Percentiles rank a stretch among this genome's conserved stretches.
phyloP scores from a whole-genome alignment of 1,284 basidiomycete genomes.

The Malassezia slooffiae region DNA sequence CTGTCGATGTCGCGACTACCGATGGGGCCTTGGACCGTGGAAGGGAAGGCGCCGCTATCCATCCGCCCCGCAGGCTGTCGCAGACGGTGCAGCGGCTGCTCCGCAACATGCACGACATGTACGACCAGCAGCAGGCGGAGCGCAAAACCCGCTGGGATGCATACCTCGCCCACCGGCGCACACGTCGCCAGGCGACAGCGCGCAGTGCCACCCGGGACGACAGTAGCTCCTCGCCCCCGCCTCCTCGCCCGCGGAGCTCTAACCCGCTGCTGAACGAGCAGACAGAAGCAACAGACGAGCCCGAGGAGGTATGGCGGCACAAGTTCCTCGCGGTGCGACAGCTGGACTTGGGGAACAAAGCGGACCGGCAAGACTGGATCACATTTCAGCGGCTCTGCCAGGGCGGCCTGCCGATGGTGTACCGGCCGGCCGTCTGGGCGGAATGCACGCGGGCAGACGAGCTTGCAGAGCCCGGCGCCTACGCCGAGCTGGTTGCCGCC shows the following conservation, averaged over 20 bases:
- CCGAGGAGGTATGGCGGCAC: slow-evolving; percentile 32
- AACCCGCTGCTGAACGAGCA: background rate
- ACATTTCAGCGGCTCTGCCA: slow-evolving; percentile 70
- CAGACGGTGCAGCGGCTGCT: slow-evolving; percentile 67
- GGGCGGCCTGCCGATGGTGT: slow-evolving; percentile 74
- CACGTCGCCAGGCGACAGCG: background rate
- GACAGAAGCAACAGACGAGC: slow-evolving; percentile 15
- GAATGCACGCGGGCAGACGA: slow-evolving; percentile 87
- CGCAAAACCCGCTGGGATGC: slow-evolving; percentile 75
- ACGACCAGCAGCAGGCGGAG: slow-evolving; percentile 66
- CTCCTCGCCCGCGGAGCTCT: background rate
- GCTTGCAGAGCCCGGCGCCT: slow-evolving; percentile 80
- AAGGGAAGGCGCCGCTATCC: too few relatives aligned
- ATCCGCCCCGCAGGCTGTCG: too few relatives aligned
- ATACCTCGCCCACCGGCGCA: slow-evolving; percentile 57
- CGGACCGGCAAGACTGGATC: slow-evolving; percentile 60
- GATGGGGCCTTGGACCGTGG: too few relatives aligned
- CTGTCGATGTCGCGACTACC: too few relatives aligned
- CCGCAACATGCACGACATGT: slow-evolving; percentile 69
- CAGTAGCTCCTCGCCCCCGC: background rate
- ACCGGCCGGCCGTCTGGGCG: slow-evolving; percentile 70
- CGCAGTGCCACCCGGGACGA: slow-evolving; percentile 7
- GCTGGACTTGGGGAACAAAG: slow-evolving; percentile 61
- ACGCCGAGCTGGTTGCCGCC: slow-evolving; percentile 63
- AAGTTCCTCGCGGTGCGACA: slow-evolving; percentile 46